Base-by-base conservation (phyloP, 1,139 yeast genomes). In the Saccharomyces hybrid region DNA sequence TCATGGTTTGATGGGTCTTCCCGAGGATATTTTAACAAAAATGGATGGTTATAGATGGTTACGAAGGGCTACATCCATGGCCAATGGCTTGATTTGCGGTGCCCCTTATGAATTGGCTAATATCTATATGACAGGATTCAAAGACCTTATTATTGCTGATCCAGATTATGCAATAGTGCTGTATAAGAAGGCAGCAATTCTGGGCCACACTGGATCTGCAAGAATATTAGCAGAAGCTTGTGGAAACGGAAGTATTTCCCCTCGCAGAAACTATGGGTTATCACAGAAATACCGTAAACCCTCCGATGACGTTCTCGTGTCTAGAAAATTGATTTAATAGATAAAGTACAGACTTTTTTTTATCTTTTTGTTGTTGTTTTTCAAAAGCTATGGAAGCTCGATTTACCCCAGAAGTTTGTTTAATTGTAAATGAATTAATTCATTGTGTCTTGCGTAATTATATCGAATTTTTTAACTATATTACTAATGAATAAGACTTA, bases 31-130 rank as follows among this genome's bases (percentile, higher is more conserved):
- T 38, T 81, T 79, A 56, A 83, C 87, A 31, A 86, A 88, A 64
- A 86, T 84, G 66, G 81, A 82, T 65, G 97, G 97, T 50, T 85
- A 90, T 62, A 87, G 88, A 67, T 90, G 97, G 97, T 75, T 90
- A 56, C 79, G 87, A 49, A 80, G 96, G 56, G 95, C 96, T 0
- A 80, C 87, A 25, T 86, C 86, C 52, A 81, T 80, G 48, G 96
- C 96, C 13, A 86, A 81, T 56, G 95, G 86, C 65, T 75, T 86
- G 49, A 87, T 86, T 54, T 87, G 91, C 46, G 93, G 89, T 42
- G 97, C 96, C 0, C 97, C 97, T 0, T 90, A 80, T 67, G 97
- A 90, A 69, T 76, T 90, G 59, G 97, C 89, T 9, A 83, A 85
- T 67, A 86, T 90, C 55, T 85, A 87, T 67, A 86, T 84, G 62